These are phyloP conservation scores for Schizopora paradoxa DNA, from an alignment of 1,284 basidiomycete species.

Conservation along the genomic window DNA sequence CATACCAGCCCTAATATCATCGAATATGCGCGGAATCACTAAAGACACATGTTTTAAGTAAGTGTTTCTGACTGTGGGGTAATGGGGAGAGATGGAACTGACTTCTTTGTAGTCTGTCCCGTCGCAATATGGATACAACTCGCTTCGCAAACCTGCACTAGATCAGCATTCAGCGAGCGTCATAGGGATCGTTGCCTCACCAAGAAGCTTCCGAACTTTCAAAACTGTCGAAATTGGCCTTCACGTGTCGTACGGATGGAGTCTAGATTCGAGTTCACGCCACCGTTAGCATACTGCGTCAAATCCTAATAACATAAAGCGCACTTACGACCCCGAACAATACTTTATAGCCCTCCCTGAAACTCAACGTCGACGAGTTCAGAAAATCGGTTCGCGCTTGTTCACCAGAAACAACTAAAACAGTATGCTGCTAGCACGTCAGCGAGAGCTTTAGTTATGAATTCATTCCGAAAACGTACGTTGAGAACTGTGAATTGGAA, in stretches of 20 bases:
- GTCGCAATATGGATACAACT: background rate
- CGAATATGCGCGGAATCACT: background rate
- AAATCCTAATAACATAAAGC: background rate
- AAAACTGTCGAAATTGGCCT: background rate
- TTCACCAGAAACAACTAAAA: constrained; percentile 3
- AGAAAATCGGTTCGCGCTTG: background rate
- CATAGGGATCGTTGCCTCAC: background rate
- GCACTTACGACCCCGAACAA: background rate
- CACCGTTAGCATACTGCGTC: background rate
- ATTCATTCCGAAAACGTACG: background rate
- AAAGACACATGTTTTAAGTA: background rate
- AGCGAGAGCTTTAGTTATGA: background rate
- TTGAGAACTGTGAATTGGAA: constrained; percentile 1
- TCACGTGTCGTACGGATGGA: background rate
- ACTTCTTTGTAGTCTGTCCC: background rate
- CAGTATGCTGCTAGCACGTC: background rate
- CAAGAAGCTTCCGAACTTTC: background rate
- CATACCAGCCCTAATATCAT: background rate
- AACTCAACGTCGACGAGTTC: background rate
- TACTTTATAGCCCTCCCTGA: background rate
- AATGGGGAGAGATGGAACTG: background rate
- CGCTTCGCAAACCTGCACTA: background rate
- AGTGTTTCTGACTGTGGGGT: too few relatives aligned
- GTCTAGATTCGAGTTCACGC: background rate
- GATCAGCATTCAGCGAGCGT: background rate